A percentile compares a stretch with the other conserved stretches of the same genome.
These are phyloP conservation scores for Phyllostachys edulis DNA, from an alignment of 176 grass and related monocot species.

Conservation along the genomic window DNA sequence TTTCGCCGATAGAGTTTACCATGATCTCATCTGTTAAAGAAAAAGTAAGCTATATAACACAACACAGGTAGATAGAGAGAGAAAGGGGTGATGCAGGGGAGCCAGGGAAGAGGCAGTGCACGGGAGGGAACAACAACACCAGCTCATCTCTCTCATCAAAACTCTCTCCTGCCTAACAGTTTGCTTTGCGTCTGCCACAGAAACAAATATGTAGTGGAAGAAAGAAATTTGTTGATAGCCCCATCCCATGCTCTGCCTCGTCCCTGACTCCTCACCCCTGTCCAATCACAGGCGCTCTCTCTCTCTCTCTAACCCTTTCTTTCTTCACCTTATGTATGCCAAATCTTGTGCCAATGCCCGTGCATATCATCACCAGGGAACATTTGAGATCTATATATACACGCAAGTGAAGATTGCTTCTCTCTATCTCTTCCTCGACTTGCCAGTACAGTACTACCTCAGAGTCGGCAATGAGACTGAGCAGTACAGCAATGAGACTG, in stretches of 20 bases:
- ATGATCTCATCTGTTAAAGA: too few species aligned
- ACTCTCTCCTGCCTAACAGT: neutral
- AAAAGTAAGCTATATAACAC: too few species aligned
- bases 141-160: neutral
- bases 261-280: constrained; percentile 60
- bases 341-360: neutral
- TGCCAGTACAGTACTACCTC: constrained; percentile 32
- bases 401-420: neutral
- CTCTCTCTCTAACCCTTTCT: neutral
- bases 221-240: constrained; percentile 43
- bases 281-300: neutral
- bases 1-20: too few species aligned
- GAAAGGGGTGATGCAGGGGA: neutral
- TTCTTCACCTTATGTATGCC: neutral
- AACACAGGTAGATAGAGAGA: too few species aligned
- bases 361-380: neutral
- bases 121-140: constrained; percentile 66
- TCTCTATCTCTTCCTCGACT: neutral
- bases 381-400: constrained; percentile 28
- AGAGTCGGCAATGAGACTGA: too few species aligned
- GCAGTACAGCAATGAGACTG: constrained; percentile 5
- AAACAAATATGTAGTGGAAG: neutral
- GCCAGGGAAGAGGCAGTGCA: constrained; percentile 98
- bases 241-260: constrained; percentile 71
- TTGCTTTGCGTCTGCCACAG: neutral